These are phyloP conservation scores for Phytopythium montanum DNA, from an alignment of 352 stramenopile species.

Conservation along the genomic window DNA sequence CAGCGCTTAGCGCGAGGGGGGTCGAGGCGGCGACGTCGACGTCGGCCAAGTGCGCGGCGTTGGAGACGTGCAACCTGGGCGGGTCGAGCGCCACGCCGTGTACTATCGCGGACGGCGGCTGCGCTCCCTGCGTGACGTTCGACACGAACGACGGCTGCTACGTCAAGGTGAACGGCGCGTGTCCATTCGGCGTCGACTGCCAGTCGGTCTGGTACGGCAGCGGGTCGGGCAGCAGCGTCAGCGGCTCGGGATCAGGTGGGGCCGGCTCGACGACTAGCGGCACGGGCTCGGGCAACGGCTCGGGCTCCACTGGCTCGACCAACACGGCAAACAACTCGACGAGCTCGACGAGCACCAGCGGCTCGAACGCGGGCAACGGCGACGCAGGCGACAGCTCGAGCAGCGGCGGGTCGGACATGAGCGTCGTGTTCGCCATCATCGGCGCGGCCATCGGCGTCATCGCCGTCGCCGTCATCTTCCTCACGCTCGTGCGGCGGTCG, in stretches of 20 bases:
- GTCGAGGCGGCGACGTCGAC: conserved; percentile 8
- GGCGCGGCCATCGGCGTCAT: conserved; percentile 76
- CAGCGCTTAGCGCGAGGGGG: neutral
- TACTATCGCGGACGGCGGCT: conserved; percentile 21
- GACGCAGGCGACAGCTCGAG: conserved; percentile 10
- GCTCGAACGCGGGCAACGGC: conserved; percentile 10
- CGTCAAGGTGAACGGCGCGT: conserved; percentile 22
- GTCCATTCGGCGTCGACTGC: conserved; percentile 29
- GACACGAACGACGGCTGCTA: conserved; percentile 29
- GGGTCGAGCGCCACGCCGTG: conserved; percentile 19
- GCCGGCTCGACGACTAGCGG: conserved; percentile 9
- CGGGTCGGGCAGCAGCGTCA: too few relatives aligned
- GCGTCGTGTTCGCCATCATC: conserved; percentile 73
- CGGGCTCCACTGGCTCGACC: neutral
- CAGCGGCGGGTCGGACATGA: conserved; percentile 53
- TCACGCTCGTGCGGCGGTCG: conserved; percentile 71
- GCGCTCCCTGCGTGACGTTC: conserved; percentile 34
- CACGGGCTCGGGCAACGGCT: conserved; percentile 7
- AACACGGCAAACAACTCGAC: conserved; percentile 7
- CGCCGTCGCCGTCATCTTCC: conserved; percentile 71
- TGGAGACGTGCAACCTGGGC: conserved; percentile 27
- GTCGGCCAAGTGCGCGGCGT: conserved; percentile 17
- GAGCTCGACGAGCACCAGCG: conserved; percentile 11
- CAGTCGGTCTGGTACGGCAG: conserved; percentile 16
- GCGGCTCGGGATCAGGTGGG: too few relatives aligned